Base-by-base conservation (phyloP, 2,329 filamentous ascomycete species). In the Venturiaceae sp. region DNA sequence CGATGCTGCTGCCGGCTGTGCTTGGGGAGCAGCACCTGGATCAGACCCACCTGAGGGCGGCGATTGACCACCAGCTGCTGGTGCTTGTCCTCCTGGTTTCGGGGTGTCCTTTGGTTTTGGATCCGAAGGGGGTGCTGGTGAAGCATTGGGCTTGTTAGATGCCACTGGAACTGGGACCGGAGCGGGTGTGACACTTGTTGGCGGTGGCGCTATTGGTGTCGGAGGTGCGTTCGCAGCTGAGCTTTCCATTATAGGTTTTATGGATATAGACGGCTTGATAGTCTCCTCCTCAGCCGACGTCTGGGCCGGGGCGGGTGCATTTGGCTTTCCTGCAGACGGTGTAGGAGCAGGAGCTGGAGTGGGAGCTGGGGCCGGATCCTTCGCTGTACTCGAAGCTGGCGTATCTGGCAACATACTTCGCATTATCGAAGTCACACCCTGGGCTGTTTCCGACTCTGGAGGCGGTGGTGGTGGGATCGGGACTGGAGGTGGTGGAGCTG, bases 311-410 rank as follows among this genome's bases (percentile, higher is more conserved):
- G 66, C 83, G 72, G 21, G 79, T 80, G 37, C 73, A 74, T 59
- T 77, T 72, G 11, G 83, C 68, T 0, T 73, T 79, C 58, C 79
- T 78, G 60, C 77, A 77, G 9, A 74, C 78, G 19, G 83, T 75
- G 55, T 82, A 79, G 0, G 80, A 80, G 66, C 81, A 83, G 60
- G 81, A 78, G 26, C 78, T 80, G 62, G 21, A 30, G 44, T 26
- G 1, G 23, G 11, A 47, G 44, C 13, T n/a, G 44, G 44, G 4
- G 16, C 44, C 13, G 28, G 28, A 26, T 46, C 28, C 50, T 39
- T 19, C 58, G 53, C 28, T 58, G 50, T 11, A 11, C 11, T 11
- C n/a, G 36, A 39, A n/a, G n/a, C 36, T n/a, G n/a, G n/a, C n/a
- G n/a, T 46, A 2, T 46, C 41, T 13, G 41, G 41, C 41, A 46